Percentiles rank a stretch among this genome's conserved stretches.
phyloP scores from a whole-genome alignment of 73 alveolate genomes.

The Stentor coeruleus region DNA sequence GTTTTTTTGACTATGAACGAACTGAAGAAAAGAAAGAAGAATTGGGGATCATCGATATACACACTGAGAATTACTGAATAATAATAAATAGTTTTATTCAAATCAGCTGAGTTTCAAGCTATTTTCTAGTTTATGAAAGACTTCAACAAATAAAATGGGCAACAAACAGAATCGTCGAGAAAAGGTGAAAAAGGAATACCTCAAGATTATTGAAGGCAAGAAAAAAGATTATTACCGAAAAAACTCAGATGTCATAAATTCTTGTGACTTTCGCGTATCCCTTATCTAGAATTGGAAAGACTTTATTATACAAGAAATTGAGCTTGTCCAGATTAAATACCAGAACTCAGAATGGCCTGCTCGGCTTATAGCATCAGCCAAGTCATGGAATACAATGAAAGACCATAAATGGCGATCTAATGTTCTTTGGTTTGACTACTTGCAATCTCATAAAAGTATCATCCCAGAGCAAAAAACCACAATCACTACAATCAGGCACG shows the following conservation, averaged over 20 bases:
- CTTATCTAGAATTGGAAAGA: constrained; percentile 17
- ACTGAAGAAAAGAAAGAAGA: constrained; percentile 94
- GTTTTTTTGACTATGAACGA: constrained; percentile 89
- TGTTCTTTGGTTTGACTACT: constrained; percentile 21
- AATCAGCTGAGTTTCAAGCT: no score
- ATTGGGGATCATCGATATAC: constrained; percentile 94
- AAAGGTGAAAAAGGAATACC: constrained; percentile 15
- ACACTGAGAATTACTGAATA: no score
- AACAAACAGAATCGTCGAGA: background rate
- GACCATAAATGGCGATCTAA: constrained; percentile 28
- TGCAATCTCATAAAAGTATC: background rate
- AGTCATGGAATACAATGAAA: constrained; percentile 16
- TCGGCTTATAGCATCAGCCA: background rate
- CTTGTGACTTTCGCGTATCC: constrained; percentile 22
- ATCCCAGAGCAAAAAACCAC: background rate
- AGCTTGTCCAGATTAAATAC: background rate
- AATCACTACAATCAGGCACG: background rate
- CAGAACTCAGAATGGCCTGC: constrained; percentile 4
- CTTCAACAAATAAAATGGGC: no score
- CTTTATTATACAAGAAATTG: constrained; percentile 19
- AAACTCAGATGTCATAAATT: background rate
- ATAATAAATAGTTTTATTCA: no score
- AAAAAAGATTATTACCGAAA: constrained; percentile 10
- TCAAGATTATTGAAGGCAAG: background rate
- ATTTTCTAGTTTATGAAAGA: no score